phyloP scores from a whole-genome alignment of 768 basidiomycete genomes.

The Lentinula guzmanii region DNA sequence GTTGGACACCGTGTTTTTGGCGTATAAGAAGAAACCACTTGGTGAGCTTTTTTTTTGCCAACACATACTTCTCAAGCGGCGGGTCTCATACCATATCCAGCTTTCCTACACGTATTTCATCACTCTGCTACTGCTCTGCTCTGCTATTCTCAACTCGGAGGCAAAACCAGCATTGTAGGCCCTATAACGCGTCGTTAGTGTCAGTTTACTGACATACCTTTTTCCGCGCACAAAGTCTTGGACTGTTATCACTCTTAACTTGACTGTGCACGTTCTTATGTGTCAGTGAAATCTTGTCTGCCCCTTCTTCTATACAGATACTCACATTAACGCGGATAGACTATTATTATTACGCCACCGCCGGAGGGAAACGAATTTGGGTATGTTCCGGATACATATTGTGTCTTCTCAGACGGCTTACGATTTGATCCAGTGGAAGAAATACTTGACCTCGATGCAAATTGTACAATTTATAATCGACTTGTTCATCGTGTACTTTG shows the following conservation, averaged over 20 bases:
- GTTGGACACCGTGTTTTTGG: slow-evolving; percentile 94
- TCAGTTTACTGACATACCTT: slow-evolving; percentile 5
- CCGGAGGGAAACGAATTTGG: slow-evolving; percentile 96
- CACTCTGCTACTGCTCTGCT: slow-evolving; percentile 96
- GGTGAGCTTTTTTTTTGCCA: slow-evolving; percentile 43
- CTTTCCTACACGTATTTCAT: slow-evolving; percentile 98
- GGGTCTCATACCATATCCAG: slow-evolving; percentile 29
- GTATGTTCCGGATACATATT: slow-evolving; percentile 33
- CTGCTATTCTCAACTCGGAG: slow-evolving; percentile 92
- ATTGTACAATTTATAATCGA: slow-evolving; percentile 96
- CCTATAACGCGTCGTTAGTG: neutral
- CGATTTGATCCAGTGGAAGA: slow-evolving; percentile 77
- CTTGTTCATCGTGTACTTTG: slow-evolving; percentile 87
- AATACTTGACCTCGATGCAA: slow-evolving; percentile 94
- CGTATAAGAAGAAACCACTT: slow-evolving; percentile 96
- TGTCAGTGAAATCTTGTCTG: slow-evolving; percentile 48
- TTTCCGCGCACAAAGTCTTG: slow-evolving; percentile 63
- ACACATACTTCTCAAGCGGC: neutral
- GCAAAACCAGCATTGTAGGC: slow-evolving; percentile 88
- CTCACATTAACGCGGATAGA: slow-evolving; percentile 39
- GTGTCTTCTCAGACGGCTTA: slow-evolving; percentile 6
- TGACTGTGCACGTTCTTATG: slow-evolving; percentile 95
- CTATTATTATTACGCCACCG: slow-evolving; percentile 99
- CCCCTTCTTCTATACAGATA: neutral
- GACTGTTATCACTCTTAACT: slow-evolving; percentile 89